Base-by-base conservation (phyloP, 2,329 filamentous ascomycete genomes). In the Botryotinia globosa region DNA sequence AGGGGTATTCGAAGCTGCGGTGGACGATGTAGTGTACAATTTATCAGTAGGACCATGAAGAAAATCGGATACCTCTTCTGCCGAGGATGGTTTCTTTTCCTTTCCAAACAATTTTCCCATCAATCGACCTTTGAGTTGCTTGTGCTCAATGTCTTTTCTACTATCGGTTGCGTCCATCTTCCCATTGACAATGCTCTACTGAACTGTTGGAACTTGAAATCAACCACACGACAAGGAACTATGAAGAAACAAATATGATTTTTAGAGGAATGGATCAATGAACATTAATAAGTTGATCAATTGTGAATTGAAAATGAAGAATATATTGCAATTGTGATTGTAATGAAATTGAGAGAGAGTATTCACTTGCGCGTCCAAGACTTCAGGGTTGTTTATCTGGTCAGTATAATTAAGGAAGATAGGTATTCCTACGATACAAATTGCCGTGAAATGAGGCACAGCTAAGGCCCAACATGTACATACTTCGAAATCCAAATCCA, bases 61-160 rank as follows among this genome's bases (percentile, higher is more conserved):
- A 80, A 91, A 91, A 75, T 86, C 86, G 78, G 89, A 85, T 74
- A 91, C 83, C 67, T 87, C 85, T 77, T 82, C 82, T 59, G 81
- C 82, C 20, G 81, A 82, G 68, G 79, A 77, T 48, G 77, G 77
- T 66, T 72, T 67, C 63, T 72, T 67, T 77, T 74, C 77, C 73
- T 79, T 81, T 6, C 59, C 64, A 63, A 80, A 79, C 2, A 91
- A 83, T 70, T 77, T 79, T 76, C 88, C 88, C 85, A 90, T 90
- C 64, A 91, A 81, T 74, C 89, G 88, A 78, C 73, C 74, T n/a
- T 73, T 73, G 44, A 56, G 64, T n/a, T 69, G 71, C 44, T 44
- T 73, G 32, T 72, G 44, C 69, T 75, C 67, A n/a, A 71, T n/a
- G 45, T 80, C 78, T 73, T 78, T 80, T 14, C 74, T 75, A 71